Evolutionary conservation across 2,329 filamentous ascomycete genomes (phyloP).

Genomic region (Cytospora mali): DNA sequence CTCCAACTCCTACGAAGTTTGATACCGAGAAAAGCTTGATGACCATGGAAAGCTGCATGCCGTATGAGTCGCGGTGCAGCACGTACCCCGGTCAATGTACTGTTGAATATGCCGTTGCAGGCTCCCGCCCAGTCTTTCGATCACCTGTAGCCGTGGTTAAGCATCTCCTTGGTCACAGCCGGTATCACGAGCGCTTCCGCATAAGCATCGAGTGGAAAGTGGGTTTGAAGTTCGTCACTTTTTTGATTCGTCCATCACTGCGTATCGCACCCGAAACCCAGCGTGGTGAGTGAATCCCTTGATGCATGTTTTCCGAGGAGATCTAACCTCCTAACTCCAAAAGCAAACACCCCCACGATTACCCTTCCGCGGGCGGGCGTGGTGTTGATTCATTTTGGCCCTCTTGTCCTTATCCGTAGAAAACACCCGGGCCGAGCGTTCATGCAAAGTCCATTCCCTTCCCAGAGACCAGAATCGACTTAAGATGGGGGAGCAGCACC

Average conservation of each 20-base stretch:
- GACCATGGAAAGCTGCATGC: not conserved
- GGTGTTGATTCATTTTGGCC: conserved; percentile 35
- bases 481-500: conserved; percentile 72
- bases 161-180: not conserved
- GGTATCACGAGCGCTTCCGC: conserved; percentile 8
- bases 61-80: not conserved
- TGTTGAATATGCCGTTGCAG: not conserved
- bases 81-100: not conserved
- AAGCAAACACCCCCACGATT: conserved; percentile 37
- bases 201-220: not conserved
- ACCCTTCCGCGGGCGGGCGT: conserved; percentile 35
- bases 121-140: not conserved
- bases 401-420: conserved; percentile 25
- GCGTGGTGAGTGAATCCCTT: conserved; percentile 31
- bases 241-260: conserved; percentile 29
- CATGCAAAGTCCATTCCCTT: conserved; percentile 29
- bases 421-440: conserved; percentile 28
- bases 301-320: conserved; percentile 39
- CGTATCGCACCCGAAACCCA: conserved; percentile 28
- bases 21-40: not conserved
- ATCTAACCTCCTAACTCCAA: conserved; percentile 39
- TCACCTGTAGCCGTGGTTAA: not conserved
- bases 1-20: not conserved
- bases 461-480: conserved; percentile 44
- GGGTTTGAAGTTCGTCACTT: conserved; percentile 25